These are phyloP conservation scores for Tephrocybe sp. DNA, from an alignment of 768 basidiomycete species.

Conservation along the genomic window DNA sequence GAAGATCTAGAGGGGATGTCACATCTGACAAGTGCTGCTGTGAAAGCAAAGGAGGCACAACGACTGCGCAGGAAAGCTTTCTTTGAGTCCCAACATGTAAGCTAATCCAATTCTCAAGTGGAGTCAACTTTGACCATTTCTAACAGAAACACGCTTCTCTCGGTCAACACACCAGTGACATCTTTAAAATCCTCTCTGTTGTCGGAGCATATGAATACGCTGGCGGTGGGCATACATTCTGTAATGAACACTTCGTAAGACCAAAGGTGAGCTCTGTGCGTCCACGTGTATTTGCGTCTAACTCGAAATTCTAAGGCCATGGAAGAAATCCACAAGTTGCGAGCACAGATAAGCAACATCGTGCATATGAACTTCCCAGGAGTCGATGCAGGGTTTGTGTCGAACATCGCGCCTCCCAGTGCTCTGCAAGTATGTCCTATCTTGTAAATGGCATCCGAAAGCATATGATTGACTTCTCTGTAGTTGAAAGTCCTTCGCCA, in stretches of 20 bases:
- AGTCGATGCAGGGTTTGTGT: slow-evolving; percentile 55
- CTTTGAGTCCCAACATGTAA: slow-evolving; percentile 79
- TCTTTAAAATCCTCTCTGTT: slow-evolving; percentile 88
- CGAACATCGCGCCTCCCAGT: slow-evolving; percentile 73
- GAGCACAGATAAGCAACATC: slow-evolving; percentile 85
- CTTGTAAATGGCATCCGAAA: not conserved
- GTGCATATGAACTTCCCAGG: slow-evolving; percentile 77
- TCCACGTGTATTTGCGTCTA: not conserved
- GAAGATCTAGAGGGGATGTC: slow-evolving; percentile 37
- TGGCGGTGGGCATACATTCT: slow-evolving; percentile 79
- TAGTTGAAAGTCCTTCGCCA: slow-evolving; percentile 91
- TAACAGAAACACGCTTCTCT: slow-evolving; percentile 73
- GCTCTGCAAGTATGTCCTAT: slow-evolving; percentile 64
- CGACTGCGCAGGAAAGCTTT: slow-evolving; percentile 71
- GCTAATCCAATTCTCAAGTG: slow-evolving; percentile 13
- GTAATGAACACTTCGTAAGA: slow-evolving; percentile 85
- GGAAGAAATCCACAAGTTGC: slow-evolving; percentile 97
- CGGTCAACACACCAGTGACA: slow-evolving; percentile 79
- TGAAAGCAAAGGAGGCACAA: slow-evolving; percentile 55
- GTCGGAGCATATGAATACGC: slow-evolving; percentile 96
- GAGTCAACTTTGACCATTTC: not conserved
- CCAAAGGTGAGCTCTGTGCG: slow-evolving; percentile 60
- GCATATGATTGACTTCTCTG: slow-evolving; percentile 1
- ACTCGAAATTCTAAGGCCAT: slow-evolving; percentile 63
- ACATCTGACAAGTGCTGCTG: slow-evolving; percentile 46